Conservation (phyloP, 1,284 basidiomycete genomes). For the Ustilago xerochloae region DNA sequence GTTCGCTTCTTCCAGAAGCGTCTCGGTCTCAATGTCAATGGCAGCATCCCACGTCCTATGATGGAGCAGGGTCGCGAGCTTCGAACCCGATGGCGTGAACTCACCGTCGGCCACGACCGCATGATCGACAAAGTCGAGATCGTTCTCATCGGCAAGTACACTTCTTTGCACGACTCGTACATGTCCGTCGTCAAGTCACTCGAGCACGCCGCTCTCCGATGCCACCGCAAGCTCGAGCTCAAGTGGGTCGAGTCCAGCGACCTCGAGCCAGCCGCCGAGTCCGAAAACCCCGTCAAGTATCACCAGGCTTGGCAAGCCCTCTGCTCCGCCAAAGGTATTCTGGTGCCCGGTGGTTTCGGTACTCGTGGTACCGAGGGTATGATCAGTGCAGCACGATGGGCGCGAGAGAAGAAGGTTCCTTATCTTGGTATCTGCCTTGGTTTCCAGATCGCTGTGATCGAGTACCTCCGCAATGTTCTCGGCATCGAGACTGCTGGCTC, state of each 20-base stretch:
- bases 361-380: constrained; percentile 94
- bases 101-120: constrained; percentile 88
- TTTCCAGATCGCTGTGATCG: constrained; percentile 96
- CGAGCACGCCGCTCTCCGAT: constrained; percentile 94
- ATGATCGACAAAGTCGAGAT: constrained; percentile 91
- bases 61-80: constrained; percentile 76
- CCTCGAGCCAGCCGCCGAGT: constrained; percentile 83
- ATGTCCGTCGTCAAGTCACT: constrained; percentile 98
- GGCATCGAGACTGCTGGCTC: constrained; percentile 87
- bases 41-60: constrained; percentile 74
- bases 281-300: constrained; percentile 84
- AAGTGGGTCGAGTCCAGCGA: constrained; percentile 95
- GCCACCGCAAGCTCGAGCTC: constrained; percentile 76
- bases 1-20: constrained; percentile 84
- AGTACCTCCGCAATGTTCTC: constrained; percentile 90
- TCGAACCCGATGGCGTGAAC: constrained; percentile 80
- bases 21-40: constrained; percentile 77
- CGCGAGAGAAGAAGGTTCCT: constrained; percentile 91
- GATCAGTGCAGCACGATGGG: constrained; percentile 96
- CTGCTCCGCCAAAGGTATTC: constrained; percentile 77
- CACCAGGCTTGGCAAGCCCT: constrained; percentile 95
- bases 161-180: constrained; percentile 95
- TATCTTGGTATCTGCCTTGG: constrained; percentile 97
- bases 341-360: constrained; percentile 89
- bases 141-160: constrained; percentile 97